Evolutionary conservation across 2,329 filamentous ascomycete genomes (phyloP), one percentile per base, ranked within the genome.

Genomic region (Hymenoscyphus scutula): DNA sequence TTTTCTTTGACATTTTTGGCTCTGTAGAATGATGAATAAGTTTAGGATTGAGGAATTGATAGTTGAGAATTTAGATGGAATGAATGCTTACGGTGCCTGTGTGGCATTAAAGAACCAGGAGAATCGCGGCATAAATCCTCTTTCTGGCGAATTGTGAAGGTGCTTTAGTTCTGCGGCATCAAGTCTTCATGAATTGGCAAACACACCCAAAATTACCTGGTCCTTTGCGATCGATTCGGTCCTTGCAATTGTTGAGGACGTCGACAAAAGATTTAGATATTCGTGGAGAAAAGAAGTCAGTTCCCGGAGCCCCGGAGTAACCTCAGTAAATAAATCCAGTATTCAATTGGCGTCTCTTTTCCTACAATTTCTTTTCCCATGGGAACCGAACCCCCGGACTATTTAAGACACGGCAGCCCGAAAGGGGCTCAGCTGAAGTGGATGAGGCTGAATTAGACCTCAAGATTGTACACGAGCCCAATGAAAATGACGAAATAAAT

Each of bases 41-140:
- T 8, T 51, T n/a, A 6, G 17, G 34, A n/a, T n/a, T 59, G 10
- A 65, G 57, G 13, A 38, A 19, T 34, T 59, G 25, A 29, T 3
- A 29, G 27, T 29, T 29, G 6, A 29, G 53, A n/a, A 17, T 54
- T 29, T 15, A 11, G 32, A 25, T 7, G 13, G 11, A n/a, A 2
- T 51, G 11, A n/a, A 2, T 51, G 62, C 65, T 57, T 45, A 65
- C 63, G 61, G 38, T 56, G 63, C 65, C 59, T 67, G 61, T 30
- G 61, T 56, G 53, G 63, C 61, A 62, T 59, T 25, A 17, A 60
- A 56, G 27, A 65, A 55, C 65, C 65, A 65, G 37, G 58, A 53
- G 51, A 67, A 65, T 60, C 53, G 62, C 63, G 61, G 65, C 63
- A 67, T 67, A 51, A 54, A 66, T 62, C 7, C 56, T 34, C 29